Conservation (phyloP, 129 eudicot species). For the Silybum marianum region DNA sequence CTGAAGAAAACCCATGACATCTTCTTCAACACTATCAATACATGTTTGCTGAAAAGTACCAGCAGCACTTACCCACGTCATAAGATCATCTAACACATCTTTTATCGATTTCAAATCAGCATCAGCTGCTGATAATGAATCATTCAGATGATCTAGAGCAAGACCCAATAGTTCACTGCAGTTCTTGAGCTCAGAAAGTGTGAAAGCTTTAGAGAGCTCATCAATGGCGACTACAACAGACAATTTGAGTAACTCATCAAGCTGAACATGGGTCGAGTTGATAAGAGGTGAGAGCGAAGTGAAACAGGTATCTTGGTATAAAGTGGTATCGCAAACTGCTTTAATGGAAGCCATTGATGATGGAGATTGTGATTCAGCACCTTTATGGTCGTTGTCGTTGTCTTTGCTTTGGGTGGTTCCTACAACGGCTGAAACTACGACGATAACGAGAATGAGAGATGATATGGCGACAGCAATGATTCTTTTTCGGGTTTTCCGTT, state of each 20-base stretch:
- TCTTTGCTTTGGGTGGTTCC: slow-evolving; percentile 42
- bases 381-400: neutral
- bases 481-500: slow-evolving; percentile 50
- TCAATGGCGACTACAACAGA: slow-evolving; percentile 50
- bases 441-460: slow-evolving; percentile 45
- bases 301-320: slow-evolving; percentile 61
- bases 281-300: slow-evolving; percentile 38
- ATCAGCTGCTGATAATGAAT: slow-evolving; percentile 16
- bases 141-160: slow-evolving; percentile 59
- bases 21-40: slow-evolving; percentile 39
- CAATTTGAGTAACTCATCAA: slow-evolving; percentile 43
- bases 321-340: slow-evolving; percentile 52
- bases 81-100: slow-evolving; percentile 49
- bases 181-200: slow-evolving; percentile 41
- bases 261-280: slow-evolving; percentile 41
- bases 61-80: slow-evolving; percentile 71
- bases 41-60: slow-evolving; percentile 71
- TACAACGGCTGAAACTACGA: slow-evolving; percentile 53
- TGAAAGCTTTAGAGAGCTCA: slow-evolving; percentile 44
- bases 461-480: slow-evolving; percentile 43
- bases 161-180: slow-evolving; percentile 55
- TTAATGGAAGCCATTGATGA: slow-evolving; percentile 42
- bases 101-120: slow-evolving; percentile 16
- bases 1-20: slow-evolving; percentile 22
- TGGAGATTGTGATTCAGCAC: neutral